Conservation (phyloP, 306 rosid species). For the Albizia julibrissin region DNA sequence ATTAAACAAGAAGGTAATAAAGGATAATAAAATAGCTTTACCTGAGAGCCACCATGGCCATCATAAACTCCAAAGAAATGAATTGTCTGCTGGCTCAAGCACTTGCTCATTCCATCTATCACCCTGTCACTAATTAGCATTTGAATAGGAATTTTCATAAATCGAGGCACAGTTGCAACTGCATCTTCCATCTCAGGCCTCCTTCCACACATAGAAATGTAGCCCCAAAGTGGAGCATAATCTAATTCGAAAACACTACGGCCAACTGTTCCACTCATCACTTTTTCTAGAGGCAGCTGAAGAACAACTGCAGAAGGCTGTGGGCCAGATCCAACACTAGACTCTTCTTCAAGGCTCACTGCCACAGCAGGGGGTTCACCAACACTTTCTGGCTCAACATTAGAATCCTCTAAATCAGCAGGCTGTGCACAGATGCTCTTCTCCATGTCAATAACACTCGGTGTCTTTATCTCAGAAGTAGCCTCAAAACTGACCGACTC, state of each 20-base stretch:
- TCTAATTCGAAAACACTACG: slow-evolving; percentile 78
- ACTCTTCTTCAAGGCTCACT: slow-evolving; percentile 48
- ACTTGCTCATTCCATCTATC: slow-evolving; percentile 53
- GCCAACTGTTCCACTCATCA: slow-evolving; percentile 37
- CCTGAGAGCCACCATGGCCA: slow-evolving; percentile 84
- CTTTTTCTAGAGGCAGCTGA: slow-evolving; percentile 53
- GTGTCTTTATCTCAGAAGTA: slow-evolving; percentile 43
- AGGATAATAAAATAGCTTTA: slow-evolving; percentile 11
- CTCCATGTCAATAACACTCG: slow-evolving; percentile 38
- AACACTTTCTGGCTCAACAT: slow-evolving; percentile 37
- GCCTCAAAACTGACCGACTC: slow-evolving; percentile 55
- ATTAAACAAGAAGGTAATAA: neutral
- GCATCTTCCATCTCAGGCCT: slow-evolving; percentile 89
- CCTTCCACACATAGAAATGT: slow-evolving; percentile 59
- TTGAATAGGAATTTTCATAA: slow-evolving; percentile 60
- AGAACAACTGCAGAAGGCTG: slow-evolving; percentile 40
- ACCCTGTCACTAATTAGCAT: slow-evolving; percentile 57
- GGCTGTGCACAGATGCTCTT: slow-evolving; percentile 44
- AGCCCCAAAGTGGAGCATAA: slow-evolving; percentile 72
- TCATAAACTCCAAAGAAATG: slow-evolving; percentile 79
- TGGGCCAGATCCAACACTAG: slow-evolving; percentile 37
- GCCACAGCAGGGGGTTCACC: slow-evolving; percentile 44
- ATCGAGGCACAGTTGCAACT: slow-evolving; percentile 48
- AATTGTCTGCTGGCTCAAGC: slow-evolving; percentile 49
- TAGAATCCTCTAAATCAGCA: slow-evolving; percentile 25